Evolutionary conservation across 805 yeast species (phyloP).

Genomic region (Yarrowia sp.): DNA sequence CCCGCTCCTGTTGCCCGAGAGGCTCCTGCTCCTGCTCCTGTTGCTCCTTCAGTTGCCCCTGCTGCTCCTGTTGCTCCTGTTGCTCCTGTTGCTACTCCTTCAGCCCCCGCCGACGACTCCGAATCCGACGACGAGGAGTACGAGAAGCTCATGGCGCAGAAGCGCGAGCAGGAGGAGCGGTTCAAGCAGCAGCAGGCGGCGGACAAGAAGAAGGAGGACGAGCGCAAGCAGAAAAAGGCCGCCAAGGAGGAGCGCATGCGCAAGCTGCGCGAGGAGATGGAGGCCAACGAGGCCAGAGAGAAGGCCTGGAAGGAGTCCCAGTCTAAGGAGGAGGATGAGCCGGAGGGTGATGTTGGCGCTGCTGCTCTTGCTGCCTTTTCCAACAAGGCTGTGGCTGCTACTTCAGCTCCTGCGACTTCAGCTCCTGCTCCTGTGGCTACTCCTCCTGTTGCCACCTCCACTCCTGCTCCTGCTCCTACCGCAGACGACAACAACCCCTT

Average conservation of each 20-base stretch:
- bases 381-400: not conserved
- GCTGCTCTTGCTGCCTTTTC: constrained; percentile 14
- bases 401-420: constrained; percentile 4
- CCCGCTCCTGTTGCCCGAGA: too few species aligned
- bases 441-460: constrained; percentile 12
- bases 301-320: constrained; percentile 32
- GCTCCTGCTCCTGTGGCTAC: constrained; percentile 26
- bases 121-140: constrained; percentile 39
- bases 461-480: constrained; percentile 27
- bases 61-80: constrained; percentile 26
- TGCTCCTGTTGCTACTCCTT: constrained; percentile 16
- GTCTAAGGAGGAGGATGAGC: constrained; percentile 30
- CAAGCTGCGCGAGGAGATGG: constrained; percentile 32
- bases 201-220: constrained; percentile 23
- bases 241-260: constrained; percentile 25
- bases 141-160: constrained; percentile 39
- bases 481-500: constrained; percentile 33
- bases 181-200: constrained; percentile 31
- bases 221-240: constrained; percentile 18
- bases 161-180: constrained; percentile 33
- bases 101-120: constrained; percentile 8
- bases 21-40: constrained; percentile 22
- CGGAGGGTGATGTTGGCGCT: not conserved
- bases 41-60: constrained; percentile 11
- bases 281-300: constrained; percentile 36